Evolutionary conservation across 306 rosid genomes (phyloP).

Genomic region (Purshia tridentata): DNA sequence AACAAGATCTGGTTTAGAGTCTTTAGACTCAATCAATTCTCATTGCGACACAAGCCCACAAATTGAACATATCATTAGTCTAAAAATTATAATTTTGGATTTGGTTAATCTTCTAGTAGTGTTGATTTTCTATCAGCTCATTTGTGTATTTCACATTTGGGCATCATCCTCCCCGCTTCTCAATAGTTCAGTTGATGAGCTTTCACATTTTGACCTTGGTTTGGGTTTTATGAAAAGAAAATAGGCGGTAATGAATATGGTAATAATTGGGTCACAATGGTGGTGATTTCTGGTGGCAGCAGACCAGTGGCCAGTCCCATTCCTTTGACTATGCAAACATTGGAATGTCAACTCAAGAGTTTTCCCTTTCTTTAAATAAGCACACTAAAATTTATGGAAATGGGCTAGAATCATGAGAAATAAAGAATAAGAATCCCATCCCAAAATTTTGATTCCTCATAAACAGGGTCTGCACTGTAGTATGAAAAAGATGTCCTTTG

Average conservation of each 20-base stretch:
- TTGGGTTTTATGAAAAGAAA: neutral
- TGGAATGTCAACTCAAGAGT: neutral
- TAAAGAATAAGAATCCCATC: neutral
- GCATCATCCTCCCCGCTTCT: neutral
- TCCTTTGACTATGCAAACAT: conserved; percentile 2
- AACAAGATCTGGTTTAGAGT: too few species aligned
- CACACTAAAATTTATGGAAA: neutral
- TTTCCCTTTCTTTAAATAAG: conserved; percentile 1
- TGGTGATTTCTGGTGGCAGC: neutral
- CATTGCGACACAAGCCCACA: neutral
- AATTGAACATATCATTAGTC: neutral
- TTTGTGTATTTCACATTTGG: neutral
- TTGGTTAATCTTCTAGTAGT: neutral
- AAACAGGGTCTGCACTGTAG: neutral
- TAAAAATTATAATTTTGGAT: neutral
- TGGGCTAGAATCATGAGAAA: neutral
- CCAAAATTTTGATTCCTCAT: neutral
- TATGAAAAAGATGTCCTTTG: neutral
- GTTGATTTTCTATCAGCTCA: too few species aligned
- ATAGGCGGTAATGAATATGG: neutral
- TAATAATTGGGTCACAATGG: neutral
- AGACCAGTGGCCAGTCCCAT: neutral
- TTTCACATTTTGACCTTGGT: neutral
- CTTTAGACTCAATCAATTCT: too few species aligned
- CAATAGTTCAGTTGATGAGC: neutral